Percentiles rank a stretch among this genome's conserved stretches.
Evolutionary conservation across 805 yeast species (phyloP).

Genomic region (Wickerhamiella qilinensis): DNA sequence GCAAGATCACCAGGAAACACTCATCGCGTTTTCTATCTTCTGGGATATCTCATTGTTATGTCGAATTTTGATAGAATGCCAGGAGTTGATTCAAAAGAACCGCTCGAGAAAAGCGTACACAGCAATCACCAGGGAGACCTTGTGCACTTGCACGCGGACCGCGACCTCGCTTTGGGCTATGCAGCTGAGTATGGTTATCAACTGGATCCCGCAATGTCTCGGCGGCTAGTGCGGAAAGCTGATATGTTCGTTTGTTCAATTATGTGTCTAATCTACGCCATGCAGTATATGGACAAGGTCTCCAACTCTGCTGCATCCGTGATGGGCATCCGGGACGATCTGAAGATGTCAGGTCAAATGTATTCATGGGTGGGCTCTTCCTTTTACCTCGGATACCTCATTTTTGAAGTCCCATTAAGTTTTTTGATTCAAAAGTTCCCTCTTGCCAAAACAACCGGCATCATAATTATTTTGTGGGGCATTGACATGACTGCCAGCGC

Average conservation of each 20-base stretch:
- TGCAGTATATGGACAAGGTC: conserved; percentile 46
- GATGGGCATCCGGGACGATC: conserved; percentile 32
- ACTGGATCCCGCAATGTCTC: conserved; percentile 1
- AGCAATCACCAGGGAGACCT: too few species aligned
- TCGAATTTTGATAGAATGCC: too few species aligned
- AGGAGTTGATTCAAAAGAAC: too few species aligned
- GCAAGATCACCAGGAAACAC: too few species aligned
- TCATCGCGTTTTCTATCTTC: too few species aligned
- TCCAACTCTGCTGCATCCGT: conserved; percentile 37
- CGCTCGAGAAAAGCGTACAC: too few species aligned
- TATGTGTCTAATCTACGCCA: conserved; percentile 31
- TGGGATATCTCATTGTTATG: too few species aligned
- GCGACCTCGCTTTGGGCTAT: conserved; percentile 6
- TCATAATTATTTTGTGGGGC: conserved; percentile 32
- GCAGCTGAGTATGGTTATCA: background rate
- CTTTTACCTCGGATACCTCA: conserved; percentile 49
- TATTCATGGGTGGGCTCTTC: conserved; percentile 39
- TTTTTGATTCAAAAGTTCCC: conserved; percentile 38
- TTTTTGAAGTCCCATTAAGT: conserved; percentile 36
- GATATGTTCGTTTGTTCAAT: conserved; percentile 36
- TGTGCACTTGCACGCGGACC: background rate
- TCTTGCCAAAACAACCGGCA: conserved; percentile 33
- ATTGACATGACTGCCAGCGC: conserved; percentile 29
- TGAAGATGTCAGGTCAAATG: conserved; percentile 29
- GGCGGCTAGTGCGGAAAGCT: conserved; percentile 29